Evolutionary conservation across 768 basidiomycete genomes (phyloP).

Genomic region (Amanita exitialis): DNA sequence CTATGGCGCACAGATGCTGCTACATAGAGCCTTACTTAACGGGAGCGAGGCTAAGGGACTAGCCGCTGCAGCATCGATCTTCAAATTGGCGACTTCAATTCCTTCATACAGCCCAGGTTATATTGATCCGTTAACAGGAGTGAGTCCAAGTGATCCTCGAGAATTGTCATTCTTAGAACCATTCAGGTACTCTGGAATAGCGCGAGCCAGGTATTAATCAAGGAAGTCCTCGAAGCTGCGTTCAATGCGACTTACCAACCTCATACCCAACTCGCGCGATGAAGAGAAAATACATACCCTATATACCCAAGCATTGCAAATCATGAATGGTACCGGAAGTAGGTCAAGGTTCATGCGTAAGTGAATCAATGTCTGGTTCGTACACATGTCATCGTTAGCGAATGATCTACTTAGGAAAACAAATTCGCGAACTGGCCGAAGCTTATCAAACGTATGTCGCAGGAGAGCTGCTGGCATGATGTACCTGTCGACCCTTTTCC

Average conservation of each 20-base stretch:
- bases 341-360: conserved; percentile 2
- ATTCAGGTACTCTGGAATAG: conserved; percentile 4
- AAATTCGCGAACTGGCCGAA: conserved; percentile 3
- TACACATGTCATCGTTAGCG: neutral
- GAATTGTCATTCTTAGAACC: neutral
- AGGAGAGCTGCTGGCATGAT: conserved; percentile 2
- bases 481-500: neutral
- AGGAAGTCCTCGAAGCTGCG: conserved; percentile 5
- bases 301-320: conserved; percentile 2
- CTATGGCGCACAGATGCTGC: conserved; percentile 3
- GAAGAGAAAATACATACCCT: conserved; percentile 3
- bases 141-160: neutral
- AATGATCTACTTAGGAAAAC: neutral
- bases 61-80: neutral
- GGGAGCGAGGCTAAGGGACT: conserved; percentile 1
- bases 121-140: conserved; percentile 4
- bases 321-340: neutral
- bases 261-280: neutral
- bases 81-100: conserved; percentile 2
- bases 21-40: neutral
- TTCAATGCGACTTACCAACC: neutral
- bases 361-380: neutral
- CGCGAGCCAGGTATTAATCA: conserved; percentile 2
- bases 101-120: conserved; percentile 1
- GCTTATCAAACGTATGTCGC: conserved; percentile 2